These are phyloP conservation scores for Cystobasidium tubakii DNA, from an alignment of 768 basidiomycete genomes.

Conservation along the genomic window DNA sequence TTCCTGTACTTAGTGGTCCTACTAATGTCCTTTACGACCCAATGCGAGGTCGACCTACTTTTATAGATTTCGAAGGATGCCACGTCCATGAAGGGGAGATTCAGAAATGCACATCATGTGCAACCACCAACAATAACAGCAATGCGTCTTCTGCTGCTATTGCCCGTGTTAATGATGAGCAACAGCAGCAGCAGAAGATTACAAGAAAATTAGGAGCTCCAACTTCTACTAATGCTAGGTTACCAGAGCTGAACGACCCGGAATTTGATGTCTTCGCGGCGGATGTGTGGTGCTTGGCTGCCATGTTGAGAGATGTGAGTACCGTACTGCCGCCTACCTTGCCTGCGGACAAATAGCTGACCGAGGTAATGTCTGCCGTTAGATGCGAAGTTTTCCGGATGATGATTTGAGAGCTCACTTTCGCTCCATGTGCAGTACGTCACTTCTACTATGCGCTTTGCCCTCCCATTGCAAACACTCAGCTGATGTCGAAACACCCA, in stretches of 20 bases:
- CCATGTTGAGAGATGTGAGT: conserved; percentile 12
- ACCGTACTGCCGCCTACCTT: not conserved
- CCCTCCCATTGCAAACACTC: too few relatives aligned
- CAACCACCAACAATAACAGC: not conserved
- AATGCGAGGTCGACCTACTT: not conserved
- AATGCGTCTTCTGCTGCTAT: not conserved
- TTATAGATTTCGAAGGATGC: conserved; percentile 35
- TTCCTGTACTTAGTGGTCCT: conserved; percentile 2
- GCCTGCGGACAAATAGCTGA: too few relatives aligned
- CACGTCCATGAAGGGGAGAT: not conserved
- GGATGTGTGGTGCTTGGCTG: conserved; percentile 23
- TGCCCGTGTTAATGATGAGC: not conserved
- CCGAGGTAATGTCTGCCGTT: not conserved
- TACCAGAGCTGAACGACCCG: conserved; percentile 14
- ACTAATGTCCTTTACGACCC: conserved; percentile 20
- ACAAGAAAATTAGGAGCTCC: not conserved
- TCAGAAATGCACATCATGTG: conserved; percentile 11
- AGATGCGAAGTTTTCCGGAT: conserved; percentile 13
- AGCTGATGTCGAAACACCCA: not conserved
- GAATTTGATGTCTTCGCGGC: conserved; percentile 30
- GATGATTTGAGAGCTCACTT: not conserved
- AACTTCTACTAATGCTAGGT: conserved; percentile 21
- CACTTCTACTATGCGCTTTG: not conserved
- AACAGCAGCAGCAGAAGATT: not conserved
- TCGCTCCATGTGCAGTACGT: conserved; percentile 7